Conservation (phyloP, 768 basidiomycete genomes). For the Thelephora ganbajun region DNA sequence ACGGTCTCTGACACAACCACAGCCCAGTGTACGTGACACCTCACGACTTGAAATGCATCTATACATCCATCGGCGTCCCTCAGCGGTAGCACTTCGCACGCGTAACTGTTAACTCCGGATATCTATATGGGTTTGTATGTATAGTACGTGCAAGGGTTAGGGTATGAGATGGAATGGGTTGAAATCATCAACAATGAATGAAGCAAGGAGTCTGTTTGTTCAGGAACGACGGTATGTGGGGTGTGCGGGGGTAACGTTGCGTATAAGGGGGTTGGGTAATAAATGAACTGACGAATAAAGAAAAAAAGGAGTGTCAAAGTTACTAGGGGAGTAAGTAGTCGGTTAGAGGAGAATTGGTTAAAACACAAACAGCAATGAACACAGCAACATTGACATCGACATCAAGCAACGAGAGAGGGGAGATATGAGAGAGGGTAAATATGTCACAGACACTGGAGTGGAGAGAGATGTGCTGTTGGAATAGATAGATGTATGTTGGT, state of each 20-base stretch:
- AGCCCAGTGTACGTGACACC: background rate
- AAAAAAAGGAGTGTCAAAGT: background rate
- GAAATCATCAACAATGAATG: no score
- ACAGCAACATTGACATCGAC: no score
- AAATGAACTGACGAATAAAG: background rate
- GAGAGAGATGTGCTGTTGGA: background rate
- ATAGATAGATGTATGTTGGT: background rate
- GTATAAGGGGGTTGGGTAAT: background rate
- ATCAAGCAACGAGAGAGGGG: background rate
- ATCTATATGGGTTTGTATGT: no score
- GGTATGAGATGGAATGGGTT: no score
- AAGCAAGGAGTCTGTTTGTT: no score
- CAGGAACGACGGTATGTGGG: no score
- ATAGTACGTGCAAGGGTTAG: no score
- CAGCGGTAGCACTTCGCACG: no score
- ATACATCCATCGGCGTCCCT: no score
- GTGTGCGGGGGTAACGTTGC: background rate
- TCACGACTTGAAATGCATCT: no score
- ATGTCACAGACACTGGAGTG: background rate
- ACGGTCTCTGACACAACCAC: constrained; percentile 1
- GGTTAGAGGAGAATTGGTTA: background rate
- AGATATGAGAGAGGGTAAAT: background rate
- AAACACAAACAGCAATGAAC: background rate
- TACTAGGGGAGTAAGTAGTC: no score
- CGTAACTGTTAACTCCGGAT: no score